These are phyloP conservation scores for Apiospora pterosperma DNA, from an alignment of 2,329 filamentous ascomycete genomes.

Conservation along the genomic window DNA sequence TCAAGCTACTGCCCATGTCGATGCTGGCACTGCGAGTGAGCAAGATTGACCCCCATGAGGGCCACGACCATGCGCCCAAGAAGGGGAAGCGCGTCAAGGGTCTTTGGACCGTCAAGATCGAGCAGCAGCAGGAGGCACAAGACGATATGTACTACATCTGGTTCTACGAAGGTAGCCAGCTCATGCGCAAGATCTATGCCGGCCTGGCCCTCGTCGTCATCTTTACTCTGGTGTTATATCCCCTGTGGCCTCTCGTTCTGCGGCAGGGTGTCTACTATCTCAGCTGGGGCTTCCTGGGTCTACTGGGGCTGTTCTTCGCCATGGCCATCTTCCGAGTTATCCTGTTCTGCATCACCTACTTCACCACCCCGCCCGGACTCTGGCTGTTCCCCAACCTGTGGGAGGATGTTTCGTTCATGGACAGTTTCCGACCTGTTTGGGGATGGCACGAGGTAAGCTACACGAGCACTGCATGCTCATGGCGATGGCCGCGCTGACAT, in stretches of 20 bases:
- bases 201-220: constrained; percentile 77
- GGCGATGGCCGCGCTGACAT: neutral
- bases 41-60: constrained; percentile 76
- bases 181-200: constrained; percentile 91
- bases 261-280: constrained; percentile 96
- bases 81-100: constrained; percentile 89
- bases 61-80: constrained; percentile 68
- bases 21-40: constrained; percentile 87
- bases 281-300: constrained; percentile 85
- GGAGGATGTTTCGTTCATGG: constrained; percentile 97
- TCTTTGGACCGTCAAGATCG: constrained; percentile 91
- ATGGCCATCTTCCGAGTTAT: constrained; percentile 98
- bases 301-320: constrained; percentile 90
- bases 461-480: neutral
- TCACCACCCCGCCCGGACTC: constrained; percentile 78
- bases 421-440: constrained; percentile 94
- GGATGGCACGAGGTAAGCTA: constrained; percentile 89
- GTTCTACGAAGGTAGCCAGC: constrained; percentile 91
- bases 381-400: constrained; percentile 98
- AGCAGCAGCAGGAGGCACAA: constrained; percentile 86
- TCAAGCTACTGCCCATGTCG: constrained; percentile 92
- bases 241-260: constrained; percentile 89
- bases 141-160: constrained; percentile 95
- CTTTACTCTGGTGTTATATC: constrained; percentile 89
- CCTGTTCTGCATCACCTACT: constrained; percentile 89